Conservation (phyloP, 306 rosid genomes). For the Hippophae tibetana region DNA sequence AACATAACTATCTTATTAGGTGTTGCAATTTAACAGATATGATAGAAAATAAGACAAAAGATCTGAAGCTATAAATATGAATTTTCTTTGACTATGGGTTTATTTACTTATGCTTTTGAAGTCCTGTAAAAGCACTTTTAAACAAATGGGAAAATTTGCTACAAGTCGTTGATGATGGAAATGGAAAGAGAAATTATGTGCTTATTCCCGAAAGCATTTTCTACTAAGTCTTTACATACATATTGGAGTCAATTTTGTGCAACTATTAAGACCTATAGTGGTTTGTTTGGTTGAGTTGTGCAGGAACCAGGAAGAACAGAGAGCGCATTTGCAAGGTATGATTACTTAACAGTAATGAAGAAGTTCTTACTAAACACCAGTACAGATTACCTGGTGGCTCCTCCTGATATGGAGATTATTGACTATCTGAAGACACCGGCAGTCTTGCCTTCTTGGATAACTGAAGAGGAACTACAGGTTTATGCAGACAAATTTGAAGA, state of each 20-base stretch:
- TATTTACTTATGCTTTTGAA: too few species aligned
- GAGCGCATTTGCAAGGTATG: constrained; percentile 71
- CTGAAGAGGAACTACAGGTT: constrained; percentile 57
- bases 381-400: constrained; percentile 24
- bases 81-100: too few species aligned
- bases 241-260: background rate
- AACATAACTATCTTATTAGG: too few species aligned
- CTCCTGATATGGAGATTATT: constrained; percentile 57
- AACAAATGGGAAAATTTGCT: too few species aligned
- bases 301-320: constrained; percentile 80
- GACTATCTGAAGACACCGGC: constrained; percentile 60
- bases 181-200: too few species aligned
- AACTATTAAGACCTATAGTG: background rate
- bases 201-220: too few species aligned
- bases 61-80: too few species aligned
- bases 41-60: too few species aligned
- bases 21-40: too few species aligned
- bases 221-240: too few species aligned
- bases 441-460: constrained; percentile 54
- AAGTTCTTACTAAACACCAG: constrained; percentile 36
- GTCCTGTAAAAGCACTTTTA: too few species aligned
- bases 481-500: constrained; percentile 65
- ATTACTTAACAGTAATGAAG: constrained; percentile 61
- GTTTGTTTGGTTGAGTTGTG: constrained; percentile 10
- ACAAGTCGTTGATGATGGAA: too few species aligned